phyloP scores from a whole-genome alignment of 2,329 filamentous ascomycete genomes.

The Elsinoe arachidis region DNA sequence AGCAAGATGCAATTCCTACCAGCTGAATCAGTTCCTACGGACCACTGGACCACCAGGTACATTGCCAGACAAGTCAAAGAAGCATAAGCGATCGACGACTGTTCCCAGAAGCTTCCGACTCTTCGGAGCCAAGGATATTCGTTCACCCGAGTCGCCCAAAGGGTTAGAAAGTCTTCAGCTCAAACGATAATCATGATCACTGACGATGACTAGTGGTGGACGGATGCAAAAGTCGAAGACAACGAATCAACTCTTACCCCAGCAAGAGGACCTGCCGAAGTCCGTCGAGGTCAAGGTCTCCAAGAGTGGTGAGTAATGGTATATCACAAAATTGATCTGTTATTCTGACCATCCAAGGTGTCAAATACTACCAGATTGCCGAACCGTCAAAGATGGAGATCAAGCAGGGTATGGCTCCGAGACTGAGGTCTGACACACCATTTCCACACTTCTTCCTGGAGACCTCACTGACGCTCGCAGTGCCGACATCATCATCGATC shows the following conservation, averaged over 20 bases:
- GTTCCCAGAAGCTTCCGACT: constrained; percentile 26
- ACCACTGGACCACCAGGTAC: constrained; percentile 29
- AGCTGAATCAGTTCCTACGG: constrained; percentile 32
- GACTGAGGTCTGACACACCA: background rate
- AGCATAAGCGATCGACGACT: constrained; percentile 20
- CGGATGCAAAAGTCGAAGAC: background rate
- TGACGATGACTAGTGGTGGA: background rate
- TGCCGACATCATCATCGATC: background rate
- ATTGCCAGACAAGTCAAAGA: constrained; percentile 14
- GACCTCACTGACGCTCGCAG: background rate
- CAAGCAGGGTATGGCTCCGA: background rate
- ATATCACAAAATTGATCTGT: background rate
- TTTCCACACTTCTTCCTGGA: background rate
- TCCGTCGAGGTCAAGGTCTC: constrained; percentile 28
- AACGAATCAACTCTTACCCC: constrained; percentile 10
- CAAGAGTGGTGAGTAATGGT: constrained; percentile 23
- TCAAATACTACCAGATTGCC: constrained; percentile 16
- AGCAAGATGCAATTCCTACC: constrained; percentile 23
- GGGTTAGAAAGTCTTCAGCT: background rate
- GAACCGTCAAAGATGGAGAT: background rate
- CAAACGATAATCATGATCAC: constrained; percentile 9
- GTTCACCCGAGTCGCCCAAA: constrained; percentile 14
- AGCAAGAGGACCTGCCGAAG: constrained; percentile 17
- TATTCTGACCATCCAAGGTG: constrained; percentile 9
- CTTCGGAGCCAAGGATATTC: constrained; percentile 21